phyloP scores from a whole-genome alignment of 176 grass and related monocot species.

The Oropetium thomaeum region DNA sequence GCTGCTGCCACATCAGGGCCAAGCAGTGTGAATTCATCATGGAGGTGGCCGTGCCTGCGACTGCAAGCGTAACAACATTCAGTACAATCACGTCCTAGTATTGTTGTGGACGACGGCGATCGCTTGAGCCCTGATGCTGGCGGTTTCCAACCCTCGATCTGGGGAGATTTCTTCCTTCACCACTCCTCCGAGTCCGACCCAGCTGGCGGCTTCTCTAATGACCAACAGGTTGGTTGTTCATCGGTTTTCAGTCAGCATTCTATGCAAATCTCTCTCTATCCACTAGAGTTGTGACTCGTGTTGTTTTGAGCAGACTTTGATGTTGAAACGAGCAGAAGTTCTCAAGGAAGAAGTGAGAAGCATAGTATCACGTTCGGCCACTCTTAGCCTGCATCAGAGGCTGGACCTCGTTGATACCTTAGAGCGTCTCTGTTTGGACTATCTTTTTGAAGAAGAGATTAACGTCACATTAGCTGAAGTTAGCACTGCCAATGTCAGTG shows the following conservation, averaged over 20 bases:
- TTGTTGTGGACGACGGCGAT: no score
- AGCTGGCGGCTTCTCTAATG: neutral
- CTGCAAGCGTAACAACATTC: neutral
- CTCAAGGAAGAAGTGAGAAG: neutral
- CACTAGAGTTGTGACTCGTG: no score
- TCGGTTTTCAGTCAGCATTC: no score
- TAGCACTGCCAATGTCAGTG: neutral
- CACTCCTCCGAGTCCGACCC: conserved; percentile 2
- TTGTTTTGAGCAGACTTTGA: neutral
- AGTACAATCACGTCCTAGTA: neutral
- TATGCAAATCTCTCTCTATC: no score
- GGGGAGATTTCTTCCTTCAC: conserved; percentile 32
- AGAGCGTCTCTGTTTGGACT: conserved; percentile 19
- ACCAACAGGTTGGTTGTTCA: neutral
- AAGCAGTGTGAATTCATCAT: no score
- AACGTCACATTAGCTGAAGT: neutral
- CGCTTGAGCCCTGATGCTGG: neutral
- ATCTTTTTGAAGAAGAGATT: neutral
- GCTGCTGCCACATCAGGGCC: no score
- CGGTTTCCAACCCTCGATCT: conserved; percentile 7
- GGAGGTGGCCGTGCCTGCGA: neutral
- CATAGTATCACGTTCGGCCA: neutral
- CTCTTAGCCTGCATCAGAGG: neutral
- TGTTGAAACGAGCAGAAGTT: conserved; percentile 4
- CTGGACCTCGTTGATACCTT: neutral